Base-by-base conservation (phyloP, 2,329 filamentous ascomycete species). In the Aspergillus fijiensis region DNA sequence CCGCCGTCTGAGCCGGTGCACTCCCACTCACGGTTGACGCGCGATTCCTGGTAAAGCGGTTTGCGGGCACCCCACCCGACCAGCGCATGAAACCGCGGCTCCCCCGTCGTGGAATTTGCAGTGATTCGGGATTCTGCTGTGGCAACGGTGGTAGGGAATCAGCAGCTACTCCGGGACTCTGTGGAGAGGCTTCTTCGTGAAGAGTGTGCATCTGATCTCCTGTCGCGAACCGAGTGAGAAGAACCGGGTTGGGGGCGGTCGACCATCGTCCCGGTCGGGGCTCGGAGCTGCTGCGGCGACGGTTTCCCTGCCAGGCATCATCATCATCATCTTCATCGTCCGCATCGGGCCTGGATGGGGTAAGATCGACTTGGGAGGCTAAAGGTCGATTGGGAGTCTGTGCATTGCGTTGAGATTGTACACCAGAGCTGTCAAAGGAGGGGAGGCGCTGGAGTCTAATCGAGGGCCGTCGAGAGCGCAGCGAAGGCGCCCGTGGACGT, bases 241-340 rank as follows among this genome's bases (percentile, higher is more conserved):
- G 59, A 33, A 66, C 55, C 6, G 67, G 60, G 6, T 63, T 61
- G 23, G 73, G 67, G 1, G 66, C 65, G 21, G 14, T 45, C 5
- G 74, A 74, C 65, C 68, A 75, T 39, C 71, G 70, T 25, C 70
- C 70, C 12, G 67, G 73, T 49, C 73, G 74, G 21, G 76, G 76
- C 53, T 78, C 76, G 19, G 76, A 78, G 58, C 63, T 78, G 62
- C 76, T 78, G 63, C 76, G 76, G 47, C 76, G 74, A 45, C 76
- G 72, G 21, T 66, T 69, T 10, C 61, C 63, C 53, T 70, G 64
- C 61, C 64, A 66, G 29, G 65, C 62, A 58, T 74, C 70, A 53
- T 72, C 70, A 53, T 72, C 70, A 54, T 72, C 69, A 47, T 72
- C 69, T 49, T 68, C 71, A 51, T 70, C 67, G 12, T 60, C 50